Evolutionary conservation across 805 yeast genomes (phyloP), one percentile per base, ranked within the genome.

Genomic region (Ogataea trehaloabstinens): DNA sequence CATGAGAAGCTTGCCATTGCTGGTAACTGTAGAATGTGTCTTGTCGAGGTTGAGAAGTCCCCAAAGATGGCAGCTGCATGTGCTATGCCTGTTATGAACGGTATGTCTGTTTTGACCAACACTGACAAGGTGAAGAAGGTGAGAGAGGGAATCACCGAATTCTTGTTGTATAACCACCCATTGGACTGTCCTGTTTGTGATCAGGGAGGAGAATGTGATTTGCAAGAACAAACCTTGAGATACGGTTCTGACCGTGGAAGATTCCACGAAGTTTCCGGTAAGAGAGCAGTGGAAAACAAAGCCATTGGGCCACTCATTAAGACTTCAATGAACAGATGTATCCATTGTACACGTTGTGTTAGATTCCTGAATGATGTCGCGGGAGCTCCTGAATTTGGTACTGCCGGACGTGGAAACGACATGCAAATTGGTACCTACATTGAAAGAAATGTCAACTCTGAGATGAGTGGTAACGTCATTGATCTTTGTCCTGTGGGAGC

Each of bases 401-500:
- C 91, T 41, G 61, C 90, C 29, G 95, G 95, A 45, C 82, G 95
- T 66, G 95, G 95, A 57, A 86, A 86, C 63, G 95, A 86, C 58
- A 76, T 87, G 81, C 95, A 86, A 68, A 86, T 86, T 56, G 95
- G 95, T 51, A 86, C 95, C 21, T 86, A 85, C 61, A 78, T 87
- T 45, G 90, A 85, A 66, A 75, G 89, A 67, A 85, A 85, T 63
- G 76, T 86, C 57, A 84, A 85, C 66, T 74, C 89, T 7, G 95
- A 86, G 67, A 67, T 86, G 69, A 81, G 90, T 34, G 95, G 95
- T 57, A 86, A 86, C 68, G 80, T 86, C 49, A 78, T 87, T 49
- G 95, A 86, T 62, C 73, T 86, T 51, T 86, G 95, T 68, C 95
- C 95, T 16, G 95, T 86, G 46, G 95, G 95, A 54, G 95, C 95